A percentile compares a stretch with the other conserved stretches of the same genome.
Evolutionary conservation across 176 grass and related monocot genomes (phyloP).

Genomic region (Chrysopogon serrulatus): DNA sequence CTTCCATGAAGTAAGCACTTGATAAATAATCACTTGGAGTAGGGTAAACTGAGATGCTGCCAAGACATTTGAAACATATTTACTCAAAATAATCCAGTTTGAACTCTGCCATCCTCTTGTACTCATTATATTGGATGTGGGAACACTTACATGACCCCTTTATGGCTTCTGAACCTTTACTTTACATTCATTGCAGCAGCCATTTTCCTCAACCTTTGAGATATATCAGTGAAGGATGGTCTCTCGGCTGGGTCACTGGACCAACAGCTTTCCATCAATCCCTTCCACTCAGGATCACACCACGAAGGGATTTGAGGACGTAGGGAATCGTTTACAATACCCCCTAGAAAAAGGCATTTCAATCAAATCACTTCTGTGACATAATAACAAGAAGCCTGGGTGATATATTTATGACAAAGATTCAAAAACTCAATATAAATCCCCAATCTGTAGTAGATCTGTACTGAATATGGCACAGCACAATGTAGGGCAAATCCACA

Average conservation of each 20-base stretch:
- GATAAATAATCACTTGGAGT: constrained; percentile 15
- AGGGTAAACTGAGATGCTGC: constrained; percentile 16
- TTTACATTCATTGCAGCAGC: constrained; percentile 81
- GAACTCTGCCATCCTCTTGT: constrained; percentile 18
- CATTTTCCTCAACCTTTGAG: constrained; percentile 93
- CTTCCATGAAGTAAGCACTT: constrained; percentile 2
- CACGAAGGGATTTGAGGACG: constrained; percentile 88
- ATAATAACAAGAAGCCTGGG: neutral
- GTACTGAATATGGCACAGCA: neutral
- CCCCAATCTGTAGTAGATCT: neutral
- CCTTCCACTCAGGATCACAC: constrained; percentile 99
- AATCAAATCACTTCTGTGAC: constrained; percentile 15
- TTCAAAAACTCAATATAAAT: constrained; percentile 11
- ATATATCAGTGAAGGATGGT: constrained; percentile 93
- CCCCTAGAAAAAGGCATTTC: constrained; percentile 47
- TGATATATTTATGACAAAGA: constrained; percentile 10
- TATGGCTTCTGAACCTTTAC: constrained; percentile 29
- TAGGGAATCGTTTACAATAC: constrained; percentile 71
- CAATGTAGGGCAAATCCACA: neutral
- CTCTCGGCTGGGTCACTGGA: constrained; percentile 67
- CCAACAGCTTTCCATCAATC: constrained; percentile 91
- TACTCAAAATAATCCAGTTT: constrained; percentile 15
- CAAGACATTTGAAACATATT: constrained; percentile 14
- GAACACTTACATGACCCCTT: constrained; percentile 7
- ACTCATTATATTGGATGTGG: constrained; percentile 15